Evolutionary conservation across 2,329 filamentous ascomycete genomes (phyloP).

Genomic region (Trichophyton simii): DNA sequence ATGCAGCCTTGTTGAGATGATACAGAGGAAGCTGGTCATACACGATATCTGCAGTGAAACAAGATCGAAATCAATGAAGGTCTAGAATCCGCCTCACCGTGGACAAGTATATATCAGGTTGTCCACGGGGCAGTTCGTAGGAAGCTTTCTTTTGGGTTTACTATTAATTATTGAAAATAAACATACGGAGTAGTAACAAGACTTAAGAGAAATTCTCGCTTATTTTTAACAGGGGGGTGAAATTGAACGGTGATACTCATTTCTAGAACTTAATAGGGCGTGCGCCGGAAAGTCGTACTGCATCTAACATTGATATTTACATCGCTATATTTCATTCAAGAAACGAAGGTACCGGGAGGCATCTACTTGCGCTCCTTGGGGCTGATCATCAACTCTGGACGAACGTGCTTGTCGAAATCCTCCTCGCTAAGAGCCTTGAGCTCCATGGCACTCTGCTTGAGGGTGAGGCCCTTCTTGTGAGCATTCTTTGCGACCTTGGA

Average conservation of each 20-base stretch:
- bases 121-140: too few relatives aligned
- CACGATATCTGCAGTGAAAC: neutral
- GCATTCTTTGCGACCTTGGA: slow-evolving; percentile 97
- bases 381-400: slow-evolving; percentile 88
- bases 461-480: slow-evolving; percentile 91
- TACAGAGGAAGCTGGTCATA: neutral
- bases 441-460: slow-evolving; percentile 90
- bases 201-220: too few relatives aligned
- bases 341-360: neutral
- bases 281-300: neutral
- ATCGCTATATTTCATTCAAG: neutral
- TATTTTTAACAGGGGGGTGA: neutral
- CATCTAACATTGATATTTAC: neutral
- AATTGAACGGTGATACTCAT: neutral
- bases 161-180: neutral
- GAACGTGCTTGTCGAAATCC: slow-evolving; percentile 82
- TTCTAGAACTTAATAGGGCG: neutral
- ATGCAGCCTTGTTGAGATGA: neutral
- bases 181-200: too few relatives aligned
- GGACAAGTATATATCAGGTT: neutral
- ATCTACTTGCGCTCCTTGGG: slow-evolving; percentile 55
- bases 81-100: neutral
- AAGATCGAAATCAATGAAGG: neutral
- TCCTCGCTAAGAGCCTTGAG: slow-evolving; percentile 75
- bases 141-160: too few relatives aligned